phyloP scores from a whole-genome alignment of 176 grass and related monocot species.

The Aegilops speltoides region DNA sequence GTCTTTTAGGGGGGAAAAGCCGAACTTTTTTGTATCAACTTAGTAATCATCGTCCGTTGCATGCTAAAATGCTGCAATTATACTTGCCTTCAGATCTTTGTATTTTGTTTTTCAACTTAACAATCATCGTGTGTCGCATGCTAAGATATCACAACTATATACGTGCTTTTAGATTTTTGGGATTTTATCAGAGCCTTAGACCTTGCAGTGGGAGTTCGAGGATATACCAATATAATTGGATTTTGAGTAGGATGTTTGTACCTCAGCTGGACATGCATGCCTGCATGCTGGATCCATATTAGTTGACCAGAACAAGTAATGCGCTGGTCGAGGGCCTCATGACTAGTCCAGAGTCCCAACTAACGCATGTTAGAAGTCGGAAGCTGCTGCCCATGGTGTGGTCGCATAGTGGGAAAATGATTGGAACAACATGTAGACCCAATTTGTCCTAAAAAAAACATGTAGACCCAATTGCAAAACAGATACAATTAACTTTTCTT shows the following conservation, averaged over 20 bases:
- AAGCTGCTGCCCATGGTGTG: too few species aligned
- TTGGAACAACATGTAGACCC: neutral
- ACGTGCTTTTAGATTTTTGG: too few species aligned
- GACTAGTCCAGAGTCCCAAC: neutral
- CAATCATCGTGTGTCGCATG: too few species aligned
- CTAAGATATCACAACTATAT: too few species aligned
- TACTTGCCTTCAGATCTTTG: too few species aligned
- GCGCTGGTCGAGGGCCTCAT: neutral
- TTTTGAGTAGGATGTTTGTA: neutral
- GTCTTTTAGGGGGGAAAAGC: too few species aligned
- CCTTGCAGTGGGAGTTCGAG: neutral
- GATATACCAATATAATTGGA: neutral
- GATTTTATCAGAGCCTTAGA: neutral
- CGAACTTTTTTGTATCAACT: too few species aligned
- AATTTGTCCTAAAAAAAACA: too few species aligned
- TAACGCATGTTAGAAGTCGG: slow-evolving; percentile 20
- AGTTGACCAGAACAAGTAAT: neutral
- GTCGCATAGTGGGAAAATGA: neutral
- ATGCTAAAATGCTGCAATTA: too few species aligned
- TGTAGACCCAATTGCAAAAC: neutral
- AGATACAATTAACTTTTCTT: neutral
- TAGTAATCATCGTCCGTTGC: too few species aligned
- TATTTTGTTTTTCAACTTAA: too few species aligned
- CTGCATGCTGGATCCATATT: neutral
- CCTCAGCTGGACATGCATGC: neutral